phyloP scores from a whole-genome alignment of 169 alveolate genomes.

The Plasmodium coatneyi region DNA sequence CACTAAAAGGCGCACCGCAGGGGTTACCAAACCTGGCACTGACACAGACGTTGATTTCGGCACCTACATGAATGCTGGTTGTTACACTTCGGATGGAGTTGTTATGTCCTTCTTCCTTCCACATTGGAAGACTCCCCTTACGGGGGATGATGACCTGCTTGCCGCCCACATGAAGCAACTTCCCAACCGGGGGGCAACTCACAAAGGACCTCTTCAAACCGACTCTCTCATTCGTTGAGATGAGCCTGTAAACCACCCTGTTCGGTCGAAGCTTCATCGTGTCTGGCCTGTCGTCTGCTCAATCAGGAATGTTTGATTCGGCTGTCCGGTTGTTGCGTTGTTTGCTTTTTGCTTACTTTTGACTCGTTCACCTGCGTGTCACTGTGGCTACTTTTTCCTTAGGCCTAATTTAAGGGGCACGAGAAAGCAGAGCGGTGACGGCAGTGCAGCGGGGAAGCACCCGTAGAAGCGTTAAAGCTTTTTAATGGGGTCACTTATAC shows the following conservation, averaged over 20 bases:
- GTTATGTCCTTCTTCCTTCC: background rate
- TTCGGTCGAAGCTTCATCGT: background rate
- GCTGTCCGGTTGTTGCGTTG: background rate
- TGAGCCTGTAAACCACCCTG: conserved; percentile 1
- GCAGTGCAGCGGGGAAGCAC: no score
- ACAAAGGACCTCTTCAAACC: background rate
- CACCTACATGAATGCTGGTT: background rate
- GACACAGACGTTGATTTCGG: background rate
- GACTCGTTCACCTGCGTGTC: background rate
- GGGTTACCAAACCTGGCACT: background rate
- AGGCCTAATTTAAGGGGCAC: background rate
- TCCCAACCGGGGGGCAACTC: background rate
- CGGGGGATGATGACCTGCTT: background rate
- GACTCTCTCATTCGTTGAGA: background rate
- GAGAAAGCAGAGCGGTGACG: no score
- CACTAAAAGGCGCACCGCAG: background rate
- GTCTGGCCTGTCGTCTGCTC: background rate
- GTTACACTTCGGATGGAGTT: background rate
- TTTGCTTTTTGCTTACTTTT: background rate
- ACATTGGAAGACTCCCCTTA: background rate
- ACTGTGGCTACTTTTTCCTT: background rate
- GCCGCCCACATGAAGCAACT: background rate
- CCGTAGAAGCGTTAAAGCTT: no score
- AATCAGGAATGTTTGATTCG: background rate
- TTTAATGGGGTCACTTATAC: no score